Evolutionary conservation across 345 rosid species (phyloP), one percentile per base, ranked within the genome.

Genomic region (Brassica nigra): DNA sequence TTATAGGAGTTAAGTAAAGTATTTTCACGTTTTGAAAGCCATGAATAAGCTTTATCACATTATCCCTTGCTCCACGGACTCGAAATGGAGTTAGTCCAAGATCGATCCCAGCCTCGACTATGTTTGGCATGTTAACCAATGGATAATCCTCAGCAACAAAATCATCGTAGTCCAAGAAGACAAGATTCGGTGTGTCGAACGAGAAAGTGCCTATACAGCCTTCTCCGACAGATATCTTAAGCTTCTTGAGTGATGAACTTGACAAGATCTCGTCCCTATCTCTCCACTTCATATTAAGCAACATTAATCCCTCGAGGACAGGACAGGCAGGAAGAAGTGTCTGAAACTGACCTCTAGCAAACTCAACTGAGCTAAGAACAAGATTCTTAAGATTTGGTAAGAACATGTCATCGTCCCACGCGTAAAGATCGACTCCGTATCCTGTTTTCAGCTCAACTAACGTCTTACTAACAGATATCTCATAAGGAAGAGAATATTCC

Each of bases 301-400:
- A 4, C 65, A 0, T 11, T 70, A 77, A 8, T 23, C 36, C 65
- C 70, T 62, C 76, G 36, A 77, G 65, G 12, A 62, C 80, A 49
- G 80, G 80, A 69, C 75, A 76, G 8, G 62, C 74, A 68, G 80
- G 63, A 30, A 76, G 69, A 69, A 76, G 75, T 18, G 70, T 77
- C 42, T 62, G 70, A 70, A 77, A 77, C 80, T 70, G 80, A 47
- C 80, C 75, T 6, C 54, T 69, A 69, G 37, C 74, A 61, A 76
- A 68, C 11, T 16, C 54, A 76, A 69, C 75, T 3, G 69, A 44
- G 34, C 62, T 63, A 62, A 76, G 62, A 16, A 11, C 29, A 61
- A 76, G 80, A 30, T 18, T 10, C 70, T 69, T 76, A 14, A 76
- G 75, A 52, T 44, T 61, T 1, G 80, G 80, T 20, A 76, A 69